These are phyloP conservation scores for Chenopodium formosanum DNA, from an alignment of 148 eudicot species.

Conservation along the genomic window DNA sequence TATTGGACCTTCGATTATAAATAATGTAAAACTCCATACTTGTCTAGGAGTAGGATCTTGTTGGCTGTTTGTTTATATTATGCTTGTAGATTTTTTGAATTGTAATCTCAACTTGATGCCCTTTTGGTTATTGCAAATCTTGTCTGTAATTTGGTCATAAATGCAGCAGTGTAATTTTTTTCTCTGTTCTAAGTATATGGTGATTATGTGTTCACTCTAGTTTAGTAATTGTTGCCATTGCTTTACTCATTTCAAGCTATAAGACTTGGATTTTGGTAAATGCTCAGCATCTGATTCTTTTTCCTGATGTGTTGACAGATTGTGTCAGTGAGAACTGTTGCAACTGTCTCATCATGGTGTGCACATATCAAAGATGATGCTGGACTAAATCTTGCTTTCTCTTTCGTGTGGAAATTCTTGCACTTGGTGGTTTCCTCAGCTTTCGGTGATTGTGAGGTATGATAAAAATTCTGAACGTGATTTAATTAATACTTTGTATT, in stretches of 20 bases:
- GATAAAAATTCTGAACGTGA: background rate
- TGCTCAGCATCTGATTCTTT: background rate
- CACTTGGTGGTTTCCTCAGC: conserved; percentile 54
- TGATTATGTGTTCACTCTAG: background rate
- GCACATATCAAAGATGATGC: conserved; percentile 34
- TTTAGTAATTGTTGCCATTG: conserved; percentile 14
- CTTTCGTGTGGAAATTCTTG: conserved; percentile 65
- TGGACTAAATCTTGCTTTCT: conserved; percentile 33
- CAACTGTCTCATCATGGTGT: conserved; percentile 65
- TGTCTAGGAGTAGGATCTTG: no score
- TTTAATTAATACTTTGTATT: background rate
- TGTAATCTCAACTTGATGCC: background rate
- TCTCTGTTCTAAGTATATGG: background rate
- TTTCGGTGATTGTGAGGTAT: conserved; percentile 66
- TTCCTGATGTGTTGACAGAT: conserved; percentile 44
- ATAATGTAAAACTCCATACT: no score
- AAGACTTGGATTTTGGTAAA: background rate
- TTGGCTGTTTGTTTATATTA: no score
- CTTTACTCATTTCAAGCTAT: background rate
- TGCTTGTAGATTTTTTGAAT: no score
- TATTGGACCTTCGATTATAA: no score
- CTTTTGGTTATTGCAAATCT: background rate
- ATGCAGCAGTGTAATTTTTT: background rate
- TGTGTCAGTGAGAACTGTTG: conserved; percentile 59
- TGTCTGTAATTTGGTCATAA: background rate